Base-by-base conservation (phyloP, 2,329 filamentous ascomycete species). In the Neospermospora avenae region DNA sequence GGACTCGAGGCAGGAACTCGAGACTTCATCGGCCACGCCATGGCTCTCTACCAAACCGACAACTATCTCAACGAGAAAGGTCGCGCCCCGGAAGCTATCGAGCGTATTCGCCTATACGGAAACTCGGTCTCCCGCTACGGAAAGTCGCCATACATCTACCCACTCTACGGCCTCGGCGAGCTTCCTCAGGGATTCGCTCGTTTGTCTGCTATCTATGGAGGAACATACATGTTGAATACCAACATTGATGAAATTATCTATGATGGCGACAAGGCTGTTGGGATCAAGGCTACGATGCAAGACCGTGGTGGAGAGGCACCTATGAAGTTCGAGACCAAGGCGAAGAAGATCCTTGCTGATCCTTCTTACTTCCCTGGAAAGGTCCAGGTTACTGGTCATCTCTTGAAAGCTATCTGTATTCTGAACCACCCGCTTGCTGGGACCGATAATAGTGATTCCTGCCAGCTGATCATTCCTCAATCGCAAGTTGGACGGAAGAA, bases 141-240 rank as follows among this genome's bases (percentile, higher is more conserved):
- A 77, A 98, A 97, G 79, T 98, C 93, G 13, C 96, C 95, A 48
- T 99, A 98, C 81, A 98, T 99, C 80, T 99, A 99, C 82, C 96
- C 95, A 52, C 87, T 98, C 34, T 99, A 99, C 79, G 95, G 95
- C 64, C 86, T 99, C 53, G 95, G 90, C 74, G 95, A 99, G 80
- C 88, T 99, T 59, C 96, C 95, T 37, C 95, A 99, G 78, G 93
- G 93, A 62, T 99, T 99, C 72, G 95, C 95, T 65, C 93, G 95
- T 76, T 85, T 99, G 57, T 97, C 93, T 42, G 95, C 95, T 75
- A 98, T 99, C 77, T 98, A 99, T 74, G 95, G 95, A 67, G 95
- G 95, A 69, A 99, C 95, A 54, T 99, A 99, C 80, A 99, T 99
- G 93, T 88, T 99, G 72, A 98, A 98, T 82, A 96, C 95, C 69